These are phyloP conservation scores for Phallus indusiatus DNA, from an alignment of 768 basidiomycete species.

Conservation along the genomic window DNA sequence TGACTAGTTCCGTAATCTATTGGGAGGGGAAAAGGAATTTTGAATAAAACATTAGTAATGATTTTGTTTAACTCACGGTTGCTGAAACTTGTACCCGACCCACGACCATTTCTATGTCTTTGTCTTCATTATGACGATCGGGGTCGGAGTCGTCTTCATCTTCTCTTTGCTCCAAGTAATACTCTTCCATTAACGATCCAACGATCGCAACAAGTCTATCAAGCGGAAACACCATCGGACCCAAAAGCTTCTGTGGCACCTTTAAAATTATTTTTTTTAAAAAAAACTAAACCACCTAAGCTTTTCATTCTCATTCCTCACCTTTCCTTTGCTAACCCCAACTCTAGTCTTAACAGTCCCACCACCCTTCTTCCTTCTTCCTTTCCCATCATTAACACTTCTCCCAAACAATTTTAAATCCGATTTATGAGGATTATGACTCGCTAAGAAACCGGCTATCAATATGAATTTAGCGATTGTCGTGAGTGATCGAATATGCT, in stretches of 20 bases:
- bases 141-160: slow-evolving; percentile 29
- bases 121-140: slow-evolving; percentile 42
- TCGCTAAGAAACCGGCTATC: slow-evolving; percentile 70
- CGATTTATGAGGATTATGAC: slow-evolving; percentile 72
- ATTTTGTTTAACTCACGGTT: too few species aligned
- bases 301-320: too few species aligned
- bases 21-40: not conserved
- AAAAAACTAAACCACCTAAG: too few species aligned
- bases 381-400: slow-evolving; percentile 49
- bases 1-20: slow-evolving; percentile 59
- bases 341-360: slow-evolving; percentile 26
- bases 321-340: slow-evolving; percentile 17
- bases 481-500: slow-evolving; percentile 28
- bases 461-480: slow-evolving; percentile 68
- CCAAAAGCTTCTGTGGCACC: slow-evolving; percentile 71
- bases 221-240: slow-evolving; percentile 68
- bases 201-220: slow-evolving; percentile 77
- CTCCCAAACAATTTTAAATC: slow-evolving; percentile 81
- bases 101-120: slow-evolving; percentile 68
- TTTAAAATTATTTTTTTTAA: too few species aligned
- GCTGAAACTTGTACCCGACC: slow-evolving; percentile 49
- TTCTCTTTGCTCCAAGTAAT: slow-evolving; percentile 17
- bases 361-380: slow-evolving; percentile 34
- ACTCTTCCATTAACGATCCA: slow-evolving; percentile 64
- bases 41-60: not conserved